Evolutionary conservation across 176 grass and related monocot genomes (phyloP).

Genomic region (Musa beccarii): DNA sequence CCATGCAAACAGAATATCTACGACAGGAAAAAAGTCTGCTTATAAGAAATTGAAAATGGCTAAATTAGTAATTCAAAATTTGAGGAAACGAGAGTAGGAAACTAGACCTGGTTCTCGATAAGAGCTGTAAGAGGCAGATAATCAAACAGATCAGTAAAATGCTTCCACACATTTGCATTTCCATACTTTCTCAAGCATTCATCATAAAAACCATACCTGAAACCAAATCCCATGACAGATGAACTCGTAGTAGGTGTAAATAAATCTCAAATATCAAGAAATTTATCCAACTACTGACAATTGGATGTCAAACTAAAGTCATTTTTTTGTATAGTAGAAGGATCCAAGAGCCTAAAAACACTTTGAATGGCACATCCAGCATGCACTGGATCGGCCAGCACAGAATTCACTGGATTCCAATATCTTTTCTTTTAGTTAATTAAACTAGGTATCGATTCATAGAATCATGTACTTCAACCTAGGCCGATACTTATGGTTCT

Average conservation of each 20-base stretch:
- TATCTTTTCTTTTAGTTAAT: no score
- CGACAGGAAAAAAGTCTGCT: constrained; percentile 3
- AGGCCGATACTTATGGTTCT: no score
- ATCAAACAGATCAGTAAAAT: constrained; percentile 91
- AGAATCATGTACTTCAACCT: no score
- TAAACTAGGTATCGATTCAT: no score
- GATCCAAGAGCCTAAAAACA: no score
- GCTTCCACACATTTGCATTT: constrained; percentile 97
- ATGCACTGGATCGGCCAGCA: no score
- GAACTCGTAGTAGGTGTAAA: neutral
- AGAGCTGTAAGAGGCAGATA: constrained; percentile 96
- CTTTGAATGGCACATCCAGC: no score
- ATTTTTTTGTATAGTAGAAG: no score
- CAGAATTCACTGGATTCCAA: no score
- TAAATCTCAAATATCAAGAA: no score
- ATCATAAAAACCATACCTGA: constrained; percentile 95
- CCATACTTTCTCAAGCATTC: constrained; percentile 98
- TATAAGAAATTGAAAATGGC: neutral
- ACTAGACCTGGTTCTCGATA: constrained; percentile 84
- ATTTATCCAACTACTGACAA: no score
- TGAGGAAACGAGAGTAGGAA: constrained; percentile 1
- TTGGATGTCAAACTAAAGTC: no score
- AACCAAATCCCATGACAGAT: constrained; percentile 24
- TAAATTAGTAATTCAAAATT: constrained; percentile 10
- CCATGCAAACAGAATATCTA: constrained; percentile 92